These are phyloP conservation scores for Bathelium albidoporum DNA, from an alignment of 495 filamentous ascomycete species.

Conservation along the genomic window DNA sequence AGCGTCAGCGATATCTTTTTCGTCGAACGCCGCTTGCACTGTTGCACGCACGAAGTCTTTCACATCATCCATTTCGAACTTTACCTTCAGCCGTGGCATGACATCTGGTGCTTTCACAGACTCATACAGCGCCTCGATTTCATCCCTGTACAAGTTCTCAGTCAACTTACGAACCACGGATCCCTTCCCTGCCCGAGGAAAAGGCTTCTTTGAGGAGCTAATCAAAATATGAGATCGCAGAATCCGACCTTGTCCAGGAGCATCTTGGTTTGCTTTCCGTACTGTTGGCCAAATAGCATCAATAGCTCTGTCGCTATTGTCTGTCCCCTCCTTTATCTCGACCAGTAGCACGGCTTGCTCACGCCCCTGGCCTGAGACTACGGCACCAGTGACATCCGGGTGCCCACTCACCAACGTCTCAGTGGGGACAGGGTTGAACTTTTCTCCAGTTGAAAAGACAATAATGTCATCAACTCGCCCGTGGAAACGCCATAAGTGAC, in stretches of 20 bases:
- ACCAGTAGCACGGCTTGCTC: constrained; percentile 46
- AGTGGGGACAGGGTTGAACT: constrained; percentile 47
- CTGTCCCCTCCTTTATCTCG: constrained; percentile 32
- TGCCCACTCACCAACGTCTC: constrained; percentile 39
- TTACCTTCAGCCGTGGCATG: not conserved
- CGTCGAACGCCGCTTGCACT: not conserved
- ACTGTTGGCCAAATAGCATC: constrained; percentile 38
- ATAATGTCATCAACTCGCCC: constrained; percentile 52
- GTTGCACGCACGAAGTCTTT: not conserved
- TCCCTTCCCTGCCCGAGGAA: constrained; percentile 37
- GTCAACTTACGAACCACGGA: constrained; percentile 33
- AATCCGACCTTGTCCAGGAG: constrained; percentile 35
- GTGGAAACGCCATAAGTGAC: constrained; percentile 40
- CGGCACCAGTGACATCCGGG: constrained; percentile 35
- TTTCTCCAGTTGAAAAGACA: constrained; percentile 55
- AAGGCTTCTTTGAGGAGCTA: constrained; percentile 25
- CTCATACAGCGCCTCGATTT: constrained; percentile 35
- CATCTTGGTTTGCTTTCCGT: constrained; percentile 35
- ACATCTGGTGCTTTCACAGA: too few relatives aligned
- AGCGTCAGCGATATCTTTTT: not conserved
- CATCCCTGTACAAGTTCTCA: constrained; percentile 24
- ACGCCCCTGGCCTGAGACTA: constrained; percentile 40
- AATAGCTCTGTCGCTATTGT: constrained; percentile 15
- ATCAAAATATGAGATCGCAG: constrained; percentile 35
- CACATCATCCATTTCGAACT: not conserved